Evolutionary conservation across 2,329 filamentous ascomycete species (phyloP).

Genomic region (Pseudogymnoascus sp.): DNA sequence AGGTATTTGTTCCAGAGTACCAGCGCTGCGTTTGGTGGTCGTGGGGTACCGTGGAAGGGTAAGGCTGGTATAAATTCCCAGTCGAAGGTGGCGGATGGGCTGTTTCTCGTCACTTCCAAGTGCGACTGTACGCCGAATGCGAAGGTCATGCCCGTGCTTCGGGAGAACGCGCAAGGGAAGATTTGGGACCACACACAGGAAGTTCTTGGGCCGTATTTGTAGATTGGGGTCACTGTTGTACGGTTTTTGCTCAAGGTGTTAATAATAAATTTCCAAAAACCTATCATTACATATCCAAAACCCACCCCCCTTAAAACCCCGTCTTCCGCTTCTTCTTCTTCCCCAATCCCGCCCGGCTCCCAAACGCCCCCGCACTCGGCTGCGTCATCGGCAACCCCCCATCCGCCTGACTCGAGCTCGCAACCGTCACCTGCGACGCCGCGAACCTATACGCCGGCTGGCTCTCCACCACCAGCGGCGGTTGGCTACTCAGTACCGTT

Average conservation of each 20-base stretch:
- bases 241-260: background rate
- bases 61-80: constrained; percentile 27
- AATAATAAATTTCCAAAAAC: background rate
- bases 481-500: background rate
- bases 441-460: background rate
- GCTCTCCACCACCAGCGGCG: background rate
- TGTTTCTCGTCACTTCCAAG: constrained; percentile 31
- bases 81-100: constrained; percentile 22
- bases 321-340: constrained; percentile 40
- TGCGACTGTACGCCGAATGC: constrained; percentile 29
- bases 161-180: constrained; percentile 25
- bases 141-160: constrained; percentile 24
- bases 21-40: constrained; percentile 32
- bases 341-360: constrained; percentile 31
- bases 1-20: constrained; percentile 32
- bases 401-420: constrained; percentile 17
- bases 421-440: background rate
- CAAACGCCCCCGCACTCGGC: constrained; percentile 42
- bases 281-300: constrained; percentile 4
- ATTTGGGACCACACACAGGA: constrained; percentile 31
- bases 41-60: constrained; percentile 29
- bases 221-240: background rate
- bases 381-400: constrained; percentile 35
- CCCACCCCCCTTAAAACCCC: constrained; percentile 28
- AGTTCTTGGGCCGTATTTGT: constrained; percentile 22